Conservation (phyloP, 176 grass and related monocot genomes). For the Thinopyrum elongatum region DNA sequence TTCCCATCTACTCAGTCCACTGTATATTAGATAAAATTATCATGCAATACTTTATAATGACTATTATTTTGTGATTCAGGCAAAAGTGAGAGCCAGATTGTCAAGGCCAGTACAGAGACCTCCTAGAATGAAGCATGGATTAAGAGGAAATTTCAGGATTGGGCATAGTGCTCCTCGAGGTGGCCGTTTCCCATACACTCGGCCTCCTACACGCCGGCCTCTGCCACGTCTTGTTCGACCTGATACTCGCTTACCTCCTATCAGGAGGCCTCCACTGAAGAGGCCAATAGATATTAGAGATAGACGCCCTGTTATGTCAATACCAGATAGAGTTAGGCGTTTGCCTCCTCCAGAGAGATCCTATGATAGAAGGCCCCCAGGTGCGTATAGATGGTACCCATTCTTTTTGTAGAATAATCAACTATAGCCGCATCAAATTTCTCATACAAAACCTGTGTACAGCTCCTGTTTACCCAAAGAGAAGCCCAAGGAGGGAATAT, state of each 20-base stretch:
- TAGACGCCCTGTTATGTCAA: constrained; percentile 51
- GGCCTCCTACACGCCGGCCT: constrained; percentile 38
- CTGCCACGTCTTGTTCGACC: constrained; percentile 40
- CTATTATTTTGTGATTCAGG: constrained; percentile 35
- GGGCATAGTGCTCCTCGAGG: constrained; percentile 49
- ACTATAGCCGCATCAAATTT: neutral
- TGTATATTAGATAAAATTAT: neutral
- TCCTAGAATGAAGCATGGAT: constrained; percentile 68
- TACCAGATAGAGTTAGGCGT: constrained; percentile 63
- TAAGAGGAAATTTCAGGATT: constrained; percentile 80
- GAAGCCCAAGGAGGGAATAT: constrained; percentile 70
- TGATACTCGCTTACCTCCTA: constrained; percentile 39
- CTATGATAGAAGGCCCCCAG: constrained; percentile 65
- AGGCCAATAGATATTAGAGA: constrained; percentile 72
- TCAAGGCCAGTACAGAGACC: constrained; percentile 75
- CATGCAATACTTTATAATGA: constrained; percentile 6
- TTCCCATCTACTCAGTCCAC: neutral
- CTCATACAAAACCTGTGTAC: neutral
- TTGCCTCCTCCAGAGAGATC: constrained; percentile 61
- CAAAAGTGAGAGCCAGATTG: constrained; percentile 84
- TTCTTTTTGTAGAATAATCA: neutral
- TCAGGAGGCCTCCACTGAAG: constrained; percentile 58
- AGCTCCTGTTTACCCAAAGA: constrained; percentile 71
- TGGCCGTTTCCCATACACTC: constrained; percentile 49
- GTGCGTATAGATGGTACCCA: constrained; percentile 34